Evolutionary conservation across 805 yeast genomes (phyloP).

Genomic region (Ogataea minuta): DNA sequence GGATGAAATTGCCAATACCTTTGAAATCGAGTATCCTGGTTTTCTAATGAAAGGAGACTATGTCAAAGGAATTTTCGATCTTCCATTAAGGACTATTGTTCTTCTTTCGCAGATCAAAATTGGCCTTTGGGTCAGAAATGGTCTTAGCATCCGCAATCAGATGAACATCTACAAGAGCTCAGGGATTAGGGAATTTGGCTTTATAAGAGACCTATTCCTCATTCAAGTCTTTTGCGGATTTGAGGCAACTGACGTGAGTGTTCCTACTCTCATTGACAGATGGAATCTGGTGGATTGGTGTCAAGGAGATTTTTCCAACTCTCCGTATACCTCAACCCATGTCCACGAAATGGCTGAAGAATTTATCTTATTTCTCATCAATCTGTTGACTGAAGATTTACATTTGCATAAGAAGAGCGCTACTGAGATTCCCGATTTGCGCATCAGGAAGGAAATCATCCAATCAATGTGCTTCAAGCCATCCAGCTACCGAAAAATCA

Average conservation of each 20-base stretch:
- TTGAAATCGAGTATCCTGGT: neutral
- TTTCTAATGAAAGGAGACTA: constrained; percentile 17
- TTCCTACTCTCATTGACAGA: constrained; percentile 58
- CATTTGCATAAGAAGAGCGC: constrained; percentile 51
- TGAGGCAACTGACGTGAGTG: constrained; percentile 51
- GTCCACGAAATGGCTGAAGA: constrained; percentile 66
- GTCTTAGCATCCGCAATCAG: constrained; percentile 76
- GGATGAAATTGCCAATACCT: constrained; percentile 9
- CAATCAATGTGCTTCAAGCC: constrained; percentile 81
- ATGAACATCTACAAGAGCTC: constrained; percentile 74
- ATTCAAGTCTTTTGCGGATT: constrained; percentile 60
- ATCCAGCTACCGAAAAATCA: constrained; percentile 66
- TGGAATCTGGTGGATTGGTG: constrained; percentile 68
- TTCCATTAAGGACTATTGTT: constrained; percentile 74
- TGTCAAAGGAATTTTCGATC: constrained; percentile 51
- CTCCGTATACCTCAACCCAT: constrained; percentile 38
- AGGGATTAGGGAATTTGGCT: constrained; percentile 81
- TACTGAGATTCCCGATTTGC: constrained; percentile 45
- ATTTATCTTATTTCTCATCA: constrained; percentile 64
- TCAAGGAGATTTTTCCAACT: constrained; percentile 40
- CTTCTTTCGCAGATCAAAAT: constrained; percentile 79
- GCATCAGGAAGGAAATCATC: constrained; percentile 68
- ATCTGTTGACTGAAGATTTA: constrained; percentile 63
- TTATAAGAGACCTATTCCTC: constrained; percentile 70
- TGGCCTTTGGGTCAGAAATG: constrained; percentile 95